These are phyloP conservation scores for Selaginella tamariscina DNA, from an alignment of 75 land plant species.

Conservation along the genomic window DNA sequence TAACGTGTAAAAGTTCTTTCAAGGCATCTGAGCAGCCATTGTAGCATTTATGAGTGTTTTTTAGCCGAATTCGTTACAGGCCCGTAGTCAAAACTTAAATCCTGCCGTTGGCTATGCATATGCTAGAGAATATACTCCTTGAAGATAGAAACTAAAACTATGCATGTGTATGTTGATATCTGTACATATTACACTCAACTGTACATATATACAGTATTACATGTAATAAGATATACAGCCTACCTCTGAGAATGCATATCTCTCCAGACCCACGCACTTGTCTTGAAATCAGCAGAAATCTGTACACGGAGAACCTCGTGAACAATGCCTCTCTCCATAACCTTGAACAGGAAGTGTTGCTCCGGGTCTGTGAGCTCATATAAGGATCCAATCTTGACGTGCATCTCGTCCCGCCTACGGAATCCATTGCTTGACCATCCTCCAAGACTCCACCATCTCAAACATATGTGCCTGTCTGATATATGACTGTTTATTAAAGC, in stretches of 20 bases:
- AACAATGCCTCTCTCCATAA: slow-evolving; percentile 62
- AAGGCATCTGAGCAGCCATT: neutral
- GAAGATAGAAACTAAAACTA: too few relatives aligned
- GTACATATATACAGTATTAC: too few relatives aligned
- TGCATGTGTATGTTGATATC: too few relatives aligned
- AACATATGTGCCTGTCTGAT: slow-evolving; percentile 46
- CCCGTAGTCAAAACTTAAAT: too few relatives aligned
- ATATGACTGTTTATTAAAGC: slow-evolving; percentile 38
- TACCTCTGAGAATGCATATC: slow-evolving; percentile 38
- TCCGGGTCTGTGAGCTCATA: slow-evolving; percentile 28
- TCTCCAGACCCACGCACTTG: slow-evolving; percentile 39
- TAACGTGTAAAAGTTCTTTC: neutral
- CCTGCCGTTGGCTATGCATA: too few relatives aligned
- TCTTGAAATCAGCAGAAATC: slow-evolving; percentile 43
- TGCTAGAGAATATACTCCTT: too few relatives aligned
- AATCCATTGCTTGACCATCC: slow-evolving; percentile 83
- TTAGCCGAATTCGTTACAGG: too few relatives aligned
- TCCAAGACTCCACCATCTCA: slow-evolving; percentile 90
- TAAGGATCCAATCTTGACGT: slow-evolving; percentile 42
- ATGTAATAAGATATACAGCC: too few relatives aligned
- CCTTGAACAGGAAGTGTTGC: slow-evolving; percentile 35
- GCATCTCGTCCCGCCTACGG: slow-evolving; percentile 63
- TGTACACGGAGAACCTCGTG: slow-evolving; percentile 86
- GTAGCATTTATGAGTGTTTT: neutral
- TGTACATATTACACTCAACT: too few relatives aligned